Evolutionary conservation across 352 stramenopile genomes (phyloP), one percentile per base, ranked within the genome.

Genomic region (Phytophthora kernoviae): DNA sequence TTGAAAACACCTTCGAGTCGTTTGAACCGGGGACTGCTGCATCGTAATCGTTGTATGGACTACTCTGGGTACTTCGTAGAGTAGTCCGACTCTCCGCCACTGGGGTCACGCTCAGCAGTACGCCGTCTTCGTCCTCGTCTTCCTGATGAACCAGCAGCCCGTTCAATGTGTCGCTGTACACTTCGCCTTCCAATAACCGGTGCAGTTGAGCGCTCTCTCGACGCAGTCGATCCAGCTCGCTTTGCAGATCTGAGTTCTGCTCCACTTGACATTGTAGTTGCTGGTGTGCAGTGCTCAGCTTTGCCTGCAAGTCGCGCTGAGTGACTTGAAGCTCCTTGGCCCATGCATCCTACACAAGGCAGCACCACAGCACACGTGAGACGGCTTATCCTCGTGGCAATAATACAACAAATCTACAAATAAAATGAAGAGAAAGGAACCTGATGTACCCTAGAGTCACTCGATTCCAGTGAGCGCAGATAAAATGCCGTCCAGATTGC

Each of bases 401-500:
- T 5, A 2, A 4, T 5, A 2, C 5, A 46, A 6, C 22, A n/a
- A 17, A 36, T 4, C 2, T 9, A 14, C 15, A 32, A 14, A 22
- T 10, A 30, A 18, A 54, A 47, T 22, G 42, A 43, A 43, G 50
- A 14, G 60, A 53, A 77, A 73, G 56, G 66, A 73, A 90, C 72
- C 71, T 89, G 67, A 21, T 73, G 75, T 90, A 91, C 81, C 78
- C 78, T 68, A 64, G 78, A 88, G 62, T 90, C 82, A 71, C 87
- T 90, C 53, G 78, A 87, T 70, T 92, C 83, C 55, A 96, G 68
- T 21, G 87, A 88, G 3, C 87, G 84, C 58, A 96, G 69, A 67
- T 96, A 96, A 53, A 96, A 94, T 5, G 73, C 60, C 21, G 82
- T 84, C 87, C 87, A 96, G 52, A 94, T 90, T 15, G 75, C 74